phyloP scores from a whole-genome alignment of 2,329 filamentous ascomycete species.

The Fusarium subglutinans region DNA sequence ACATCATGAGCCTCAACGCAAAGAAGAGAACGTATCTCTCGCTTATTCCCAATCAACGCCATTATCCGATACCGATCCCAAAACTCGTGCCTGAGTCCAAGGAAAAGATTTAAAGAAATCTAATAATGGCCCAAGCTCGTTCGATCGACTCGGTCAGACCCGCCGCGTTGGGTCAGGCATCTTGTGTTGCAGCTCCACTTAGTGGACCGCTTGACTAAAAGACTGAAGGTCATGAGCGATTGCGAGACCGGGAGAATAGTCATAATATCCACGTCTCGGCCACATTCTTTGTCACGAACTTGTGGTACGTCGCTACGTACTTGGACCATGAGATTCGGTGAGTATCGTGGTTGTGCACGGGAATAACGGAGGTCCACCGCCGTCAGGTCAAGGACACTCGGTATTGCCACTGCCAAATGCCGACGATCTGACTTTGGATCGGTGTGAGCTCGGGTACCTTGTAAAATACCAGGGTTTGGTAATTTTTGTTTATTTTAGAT shows the following conservation, averaged over 20 bases:
- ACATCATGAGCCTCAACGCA: neutral
- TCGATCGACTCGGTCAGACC: slow-evolving; percentile 24
- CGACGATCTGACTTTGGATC: neutral
- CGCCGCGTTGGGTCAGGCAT: slow-evolving; percentile 2
- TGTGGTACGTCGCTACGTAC: neutral
- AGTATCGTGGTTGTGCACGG: neutral
- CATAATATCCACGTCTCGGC: slow-evolving; percentile 18
- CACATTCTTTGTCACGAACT: neutral
- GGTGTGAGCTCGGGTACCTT: neutral
- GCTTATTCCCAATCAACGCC: neutral
- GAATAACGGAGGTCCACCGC: neutral
- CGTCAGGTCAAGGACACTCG: neutral
- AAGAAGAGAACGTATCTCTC: neutral
- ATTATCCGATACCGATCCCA: neutral
- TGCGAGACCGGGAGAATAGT: neutral
- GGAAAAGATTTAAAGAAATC: slow-evolving; percentile 3
- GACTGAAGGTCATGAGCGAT: slow-evolving; percentile 6
- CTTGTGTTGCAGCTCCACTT: slow-evolving; percentile 3
- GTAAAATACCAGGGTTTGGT: neutral
- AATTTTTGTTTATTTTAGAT: neutral
- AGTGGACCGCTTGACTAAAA: slow-evolving; percentile 2
- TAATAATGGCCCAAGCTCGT: slow-evolving; percentile 28
- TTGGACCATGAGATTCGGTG: neutral
- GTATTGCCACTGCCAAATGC: neutral
- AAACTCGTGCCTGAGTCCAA: slow-evolving; percentile 3